Base-by-base conservation (phyloP, 768 basidiomycete genomes). In the Tulasnella sp. region DNA sequence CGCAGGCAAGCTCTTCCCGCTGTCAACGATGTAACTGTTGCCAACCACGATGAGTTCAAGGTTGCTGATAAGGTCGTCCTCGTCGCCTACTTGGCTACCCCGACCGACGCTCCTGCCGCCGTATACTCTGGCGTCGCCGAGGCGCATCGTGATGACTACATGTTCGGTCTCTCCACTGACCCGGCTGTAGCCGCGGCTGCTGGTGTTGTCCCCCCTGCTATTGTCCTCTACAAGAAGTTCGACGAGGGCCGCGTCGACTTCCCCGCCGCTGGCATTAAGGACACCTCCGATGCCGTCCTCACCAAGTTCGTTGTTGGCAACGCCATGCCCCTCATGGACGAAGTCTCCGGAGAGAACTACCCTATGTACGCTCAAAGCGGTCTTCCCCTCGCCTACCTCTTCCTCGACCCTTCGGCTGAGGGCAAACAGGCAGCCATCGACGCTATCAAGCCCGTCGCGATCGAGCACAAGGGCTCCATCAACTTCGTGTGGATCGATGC, bases 401-500 rank as follows among this genome's bases (percentile, higher is more conserved):
- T 99, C 76, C 67, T 94, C 65, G 92, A 97, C 71, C 86, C 94
- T 29, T 71, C 79, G 45, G 62, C 67, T 19, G 80, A 82, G 64
- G 76, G 77, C 61, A 83, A 80, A 65, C 78, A 88, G 13, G 75
- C 76, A 29, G 71, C 84, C 51, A 79, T 95, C 64, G 82, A 82
- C 24, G 72, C 77, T 42, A 69, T 97, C 65, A 82, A 77, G 65
- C 84, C 90, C 8, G 71, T 95, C 54, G 96, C 96, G 5, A 75
- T 82, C 54, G 81, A 84, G 69, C 82, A 81, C 77, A 91, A 88
- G 74, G 79, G 83, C 66, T 84, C 89, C 74, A 68, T 98, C 70
- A 96, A 96, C 83, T 96, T 97, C 71, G 95, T 98, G 63, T 95
- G 85, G 84, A 98, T 99, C 66, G 96, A 99, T 71, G 93, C 91